These are phyloP conservation scores for Populus alba DNA, from an alignment of 345 rosid species.

Conservation along the genomic window DNA sequence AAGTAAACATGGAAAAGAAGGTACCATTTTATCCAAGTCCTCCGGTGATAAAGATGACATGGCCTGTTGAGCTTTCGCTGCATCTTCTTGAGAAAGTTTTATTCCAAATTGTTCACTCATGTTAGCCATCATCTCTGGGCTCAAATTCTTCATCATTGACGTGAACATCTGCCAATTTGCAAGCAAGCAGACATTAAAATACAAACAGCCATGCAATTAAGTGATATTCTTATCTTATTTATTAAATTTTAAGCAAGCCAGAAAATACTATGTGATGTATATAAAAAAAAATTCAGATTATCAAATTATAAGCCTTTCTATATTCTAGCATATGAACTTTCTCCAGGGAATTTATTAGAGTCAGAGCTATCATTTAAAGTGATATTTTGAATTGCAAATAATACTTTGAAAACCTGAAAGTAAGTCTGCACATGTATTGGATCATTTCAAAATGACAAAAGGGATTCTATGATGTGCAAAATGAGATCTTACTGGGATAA, in stretches of 20 bases:
- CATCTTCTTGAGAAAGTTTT: slow-evolving; percentile 79
- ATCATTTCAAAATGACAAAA: neutral
- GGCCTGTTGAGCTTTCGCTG: slow-evolving; percentile 84
- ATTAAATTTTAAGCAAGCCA: neutral
- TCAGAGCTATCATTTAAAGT: neutral
- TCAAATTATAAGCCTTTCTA: neutral
- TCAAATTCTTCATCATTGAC: slow-evolving; percentile 87
- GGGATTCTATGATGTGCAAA: neutral
- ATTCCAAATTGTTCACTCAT: slow-evolving; percentile 92
- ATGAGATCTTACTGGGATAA: slow-evolving; percentile 1
- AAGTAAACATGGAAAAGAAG: neutral
- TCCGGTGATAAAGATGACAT: slow-evolving; percentile 89
- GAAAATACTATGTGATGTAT: no score
- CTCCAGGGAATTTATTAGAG: neutral
- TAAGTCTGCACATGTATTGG: neutral
- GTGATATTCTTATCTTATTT: neutral
- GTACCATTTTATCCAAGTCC: slow-evolving; percentile 83
- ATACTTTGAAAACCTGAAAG: neutral
- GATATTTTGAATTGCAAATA: neutral
- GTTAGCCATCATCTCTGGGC: slow-evolving; percentile 92
- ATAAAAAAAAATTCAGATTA: neutral
- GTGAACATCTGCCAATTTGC: slow-evolving; percentile 62
- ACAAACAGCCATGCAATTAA: neutral
- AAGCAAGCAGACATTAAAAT: slow-evolving; percentile 8
- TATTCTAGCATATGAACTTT: neutral